Conservation (phyloP, 106 monocot species). For the Gastrodia elata region DNA sequence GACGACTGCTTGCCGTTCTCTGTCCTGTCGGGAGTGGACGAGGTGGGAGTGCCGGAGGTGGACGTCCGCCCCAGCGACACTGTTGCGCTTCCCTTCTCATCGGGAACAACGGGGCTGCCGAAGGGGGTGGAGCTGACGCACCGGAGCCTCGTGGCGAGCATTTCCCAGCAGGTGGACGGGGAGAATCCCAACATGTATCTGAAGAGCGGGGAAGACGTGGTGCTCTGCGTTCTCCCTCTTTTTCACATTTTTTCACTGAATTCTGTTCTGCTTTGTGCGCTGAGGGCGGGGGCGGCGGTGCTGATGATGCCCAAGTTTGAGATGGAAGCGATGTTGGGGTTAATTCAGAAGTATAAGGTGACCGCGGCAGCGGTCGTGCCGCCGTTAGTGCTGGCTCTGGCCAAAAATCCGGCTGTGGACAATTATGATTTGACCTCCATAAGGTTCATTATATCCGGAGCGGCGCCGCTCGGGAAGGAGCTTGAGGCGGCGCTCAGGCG, state of each 20-base stretch:
- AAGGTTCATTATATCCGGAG: slow-evolving; percentile 72
- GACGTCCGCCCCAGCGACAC: slow-evolving; percentile 37
- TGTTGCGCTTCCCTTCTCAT: slow-evolving; percentile 82
- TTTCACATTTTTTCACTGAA: slow-evolving; percentile 90
- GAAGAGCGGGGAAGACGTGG: slow-evolving; percentile 42
- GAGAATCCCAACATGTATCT: slow-evolving; percentile 81
- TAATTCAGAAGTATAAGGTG: slow-evolving; percentile 48
- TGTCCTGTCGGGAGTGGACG: slow-evolving; percentile 17
- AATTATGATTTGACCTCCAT: slow-evolving; percentile 65
- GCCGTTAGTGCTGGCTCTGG: slow-evolving; percentile 77
- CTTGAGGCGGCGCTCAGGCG: slow-evolving; percentile 45
- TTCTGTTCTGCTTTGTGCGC: slow-evolving; percentile 70
- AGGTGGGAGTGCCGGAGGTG: slow-evolving; percentile 15
- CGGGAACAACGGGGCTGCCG: slow-evolving; percentile 86
- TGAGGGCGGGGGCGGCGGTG: slow-evolving; percentile 73
- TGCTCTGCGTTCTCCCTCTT: slow-evolving; percentile 85
- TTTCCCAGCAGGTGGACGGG: slow-evolving; percentile 92
- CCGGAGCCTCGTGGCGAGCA: slow-evolving; percentile 43
- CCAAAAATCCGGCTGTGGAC: slow-evolving; percentile 65
- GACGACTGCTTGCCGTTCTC: slow-evolving; percentile 45
- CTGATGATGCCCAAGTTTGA: slow-evolving; percentile 82
- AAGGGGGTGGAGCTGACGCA: slow-evolving; percentile 86
- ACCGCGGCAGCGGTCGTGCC: slow-evolving; percentile 85
- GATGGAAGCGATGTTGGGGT: slow-evolving; percentile 46
- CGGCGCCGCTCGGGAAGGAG: slow-evolving; percentile 87